A percentile compares a stretch with the other conserved stretches of the same genome.
Evolutionary conservation across 306 rosid species (phyloP).

Genomic region (barrel medic (Medicago truncatula)): MtrunA17r5.0-ANR NC_053046.1:16041501-16042000

Average conservation of each 20-base stretch:
- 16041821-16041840: slow-evolving; percentile 68
- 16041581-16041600: slow-evolving; percentile 54
- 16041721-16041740: slow-evolving; percentile 63
- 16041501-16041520: slow-evolving; percentile 51
- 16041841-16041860: slow-evolving; percentile 13
- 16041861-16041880: slow-evolving; percentile 18
- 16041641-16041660: slow-evolving; percentile 61
- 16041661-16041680: slow-evolving; percentile 78
- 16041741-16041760: slow-evolving; percentile 82
- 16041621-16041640: slow-evolving; percentile 63
- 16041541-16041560: slow-evolving; percentile 45
- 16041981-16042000: background rate
- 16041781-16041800: slow-evolving; percentile 97
- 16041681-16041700: slow-evolving; percentile 44
- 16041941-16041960: slow-evolving; percentile 5
- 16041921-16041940: slow-evolving; percentile 9
- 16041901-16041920: slow-evolving; percentile 11
- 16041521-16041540: slow-evolving; percentile 49
- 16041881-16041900: slow-evolving; percentile 21
- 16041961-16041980: background rate
- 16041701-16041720: slow-evolving; percentile 46
- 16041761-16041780: slow-evolving; percentile 85
- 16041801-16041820: slow-evolving; percentile 76
- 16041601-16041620: slow-evolving; percentile 55
- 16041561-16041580: slow-evolving; percentile 41